These are phyloP conservation scores for Stagonosporopsis rhizophila DNA, from an alignment of 2,329 filamentous ascomycete species.

Conservation along the genomic window DNA sequence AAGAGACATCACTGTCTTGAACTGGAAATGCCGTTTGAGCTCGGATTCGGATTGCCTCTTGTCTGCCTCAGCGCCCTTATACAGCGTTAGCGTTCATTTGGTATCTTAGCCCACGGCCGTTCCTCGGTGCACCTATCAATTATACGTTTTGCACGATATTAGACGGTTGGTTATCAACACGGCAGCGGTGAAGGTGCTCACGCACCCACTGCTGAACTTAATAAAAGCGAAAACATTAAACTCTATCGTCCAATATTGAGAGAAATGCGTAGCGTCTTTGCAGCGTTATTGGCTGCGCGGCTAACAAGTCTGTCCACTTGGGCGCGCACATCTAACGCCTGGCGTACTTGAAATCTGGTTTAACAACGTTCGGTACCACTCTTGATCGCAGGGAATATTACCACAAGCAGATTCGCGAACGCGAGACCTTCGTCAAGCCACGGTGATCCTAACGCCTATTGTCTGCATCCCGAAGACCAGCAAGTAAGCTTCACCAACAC, in stretches of 20 bases:
- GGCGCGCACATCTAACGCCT: neutral
- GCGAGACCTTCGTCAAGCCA: neutral
- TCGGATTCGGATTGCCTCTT: constrained; percentile 12
- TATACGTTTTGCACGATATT: constrained; percentile 20
- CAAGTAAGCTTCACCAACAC: neutral
- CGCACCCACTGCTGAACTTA: constrained; percentile 18
- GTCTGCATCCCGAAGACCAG: neutral
- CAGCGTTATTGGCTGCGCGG: neutral
- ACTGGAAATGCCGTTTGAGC: constrained; percentile 8
- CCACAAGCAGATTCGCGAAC: neutral
- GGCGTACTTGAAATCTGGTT: neutral
- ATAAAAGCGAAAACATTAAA: constrained; percentile 15
- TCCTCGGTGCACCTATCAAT: constrained; percentile 9
- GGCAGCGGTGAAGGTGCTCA: constrained; percentile 13
- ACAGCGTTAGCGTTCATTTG: constrained; percentile 19
- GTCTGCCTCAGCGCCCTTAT: constrained; percentile 8
- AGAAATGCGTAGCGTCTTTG: neutral
- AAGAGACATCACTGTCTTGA: constrained; percentile 3
- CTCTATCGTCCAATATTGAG: neutral
- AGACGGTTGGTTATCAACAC: constrained; percentile 26
- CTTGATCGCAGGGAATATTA: neutral
- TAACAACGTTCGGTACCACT: neutral
- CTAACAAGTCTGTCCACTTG: neutral
- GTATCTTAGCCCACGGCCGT: constrained; percentile 1
- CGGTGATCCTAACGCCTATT: constrained; percentile 3